Base-by-base conservation (phyloP, 345 rosid species). In the Microthlaspi erraticum region DNA sequence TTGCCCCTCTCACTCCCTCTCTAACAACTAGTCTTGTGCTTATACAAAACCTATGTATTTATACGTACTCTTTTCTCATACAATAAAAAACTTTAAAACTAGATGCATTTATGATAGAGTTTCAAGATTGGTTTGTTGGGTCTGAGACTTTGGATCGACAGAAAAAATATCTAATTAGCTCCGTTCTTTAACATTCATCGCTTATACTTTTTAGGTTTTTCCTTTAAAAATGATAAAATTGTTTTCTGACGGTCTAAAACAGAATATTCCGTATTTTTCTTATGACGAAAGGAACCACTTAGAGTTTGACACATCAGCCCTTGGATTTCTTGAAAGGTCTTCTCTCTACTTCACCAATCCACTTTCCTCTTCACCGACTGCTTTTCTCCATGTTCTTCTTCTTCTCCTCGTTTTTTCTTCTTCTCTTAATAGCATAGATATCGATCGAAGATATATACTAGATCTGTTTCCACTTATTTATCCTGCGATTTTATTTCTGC, bases 301-400 rank as follows among this genome's bases (percentile, higher is more conserved):
- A 61, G 32, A 61, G n/a, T 1, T 54, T 37, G 79, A 60, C 79
- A 68, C 70, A 64, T 54, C 51, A 75, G 74, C 79, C 79, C 74
- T 75, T 68, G 12, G 34, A 16, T 54, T 68, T 68, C 11, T 26
- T 41, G 32, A 61, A 39, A 39, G 26, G 50, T 68, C 23, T 74
- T 43, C 43, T 59, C 54, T 33, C 49, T 41, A 42, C 60, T 50
- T 60, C 46, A 66, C 62, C 31, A 17, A 52, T 68, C 60, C 34
- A 60, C 68, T 60, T 36, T 60, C 31, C 64, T 68, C 68, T 7
- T 49, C 53, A 48, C 60, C 52, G 13, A 41, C 56, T 60, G 5
- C 42, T 37, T 39, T 49, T 64, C 57, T 37, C 19, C 34, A 37
- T 31, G 13, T 19, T 44, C 16, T 23, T 43, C 55, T 52, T 34